Base-by-base conservation (phyloP, 169 alveolate species). In the Plasmodium yoelii region DNA sequence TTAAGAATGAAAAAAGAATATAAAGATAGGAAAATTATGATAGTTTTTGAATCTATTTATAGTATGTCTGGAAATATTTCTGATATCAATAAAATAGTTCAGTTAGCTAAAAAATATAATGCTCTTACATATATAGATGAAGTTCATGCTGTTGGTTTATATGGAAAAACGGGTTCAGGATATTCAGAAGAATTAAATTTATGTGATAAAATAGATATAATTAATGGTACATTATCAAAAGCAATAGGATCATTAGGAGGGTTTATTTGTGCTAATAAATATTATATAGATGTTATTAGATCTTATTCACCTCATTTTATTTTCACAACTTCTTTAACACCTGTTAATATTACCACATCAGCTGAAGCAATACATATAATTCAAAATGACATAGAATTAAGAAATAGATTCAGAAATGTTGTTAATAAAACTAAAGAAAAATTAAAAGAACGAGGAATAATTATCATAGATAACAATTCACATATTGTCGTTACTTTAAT, bases 141-240 rank as follows among this genome's bases (percentile, higher is more conserved):
- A 86, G 98, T 96, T 9, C 98, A 96, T 72, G 97, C 98, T 8
- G 97, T 96, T 28, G 98, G 98, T 18, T 88, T 96, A 73, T 96
- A 96, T 73, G 98, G 98, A 9, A 65, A 74, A 19, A 89, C 92
- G 60, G 98, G 98, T 15, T 97, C 95, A 2, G 98, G 98, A 12
- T 93, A 95, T 42, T 70, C 93, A 26, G 96, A 96, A 74, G 93
- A 92, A 70, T 28, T 89, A 44, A 95, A 96, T 28, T n/a, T 89
- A 10, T 87, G 77, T 24, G 88, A 92, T 64, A 72, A 94, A 12
- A 73, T 94, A 34, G 97, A 93, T 63, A 90, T 96, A 65, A 92
- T 96, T 69, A 93, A 96, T 53, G 98, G 98, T 53, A 96, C 98
- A 28, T 91, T 96, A 46, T 97, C 97, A 28, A 96, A 96, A 92